Evolutionary conservation across 768 basidiomycete species (phyloP), one percentile per base, ranked within the genome.

Genomic region (Mycena crocata): DNA sequence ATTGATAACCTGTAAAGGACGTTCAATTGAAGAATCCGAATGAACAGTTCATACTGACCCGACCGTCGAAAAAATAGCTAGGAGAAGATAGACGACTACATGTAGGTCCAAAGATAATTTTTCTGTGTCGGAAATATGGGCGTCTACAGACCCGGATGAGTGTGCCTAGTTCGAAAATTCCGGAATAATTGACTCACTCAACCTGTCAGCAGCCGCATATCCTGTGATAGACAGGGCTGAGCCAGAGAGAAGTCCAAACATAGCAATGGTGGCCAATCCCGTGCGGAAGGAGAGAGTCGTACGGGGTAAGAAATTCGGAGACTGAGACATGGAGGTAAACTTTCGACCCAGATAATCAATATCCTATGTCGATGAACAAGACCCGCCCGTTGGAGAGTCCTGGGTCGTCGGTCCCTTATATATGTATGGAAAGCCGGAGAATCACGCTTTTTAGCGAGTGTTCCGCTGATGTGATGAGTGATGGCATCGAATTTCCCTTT

Each of bases 321-420:
- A 42, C 32, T 54, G 62, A 54, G 23, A 39, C 44, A 48, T 49
- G 51, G 60, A 40, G 28, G 39, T 26, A 56, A 26, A 19, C 49
- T 49, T 32, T 64, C 62, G 42, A 51, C 30, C n/a, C 28, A 49
- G 24, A 49, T 24, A 34, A 58, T 31, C 24, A 34, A 49, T 49
- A 49, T 32, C 48, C 28, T 31, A 30, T 5, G 30, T 37, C 48
- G 55, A 68, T 61, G 69, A 73, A 73, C 69, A 67, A 67, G 72
- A 51, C 69, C 69, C 49, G 64, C 69, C 64, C 68, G 69, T 72
- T 68, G 58, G 49, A 63, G 42, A 28, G 19, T 15, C 30, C 30
- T 49, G 19, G 8, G 9, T 49, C 19, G 5, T 32, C 19, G 28
- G 3, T 15, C 14, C 3, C 30, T 8, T 49, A 30, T 49, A 13